Conservation (phyloP, 306 rosid genomes). For the Parietaria judaica region DNA sequence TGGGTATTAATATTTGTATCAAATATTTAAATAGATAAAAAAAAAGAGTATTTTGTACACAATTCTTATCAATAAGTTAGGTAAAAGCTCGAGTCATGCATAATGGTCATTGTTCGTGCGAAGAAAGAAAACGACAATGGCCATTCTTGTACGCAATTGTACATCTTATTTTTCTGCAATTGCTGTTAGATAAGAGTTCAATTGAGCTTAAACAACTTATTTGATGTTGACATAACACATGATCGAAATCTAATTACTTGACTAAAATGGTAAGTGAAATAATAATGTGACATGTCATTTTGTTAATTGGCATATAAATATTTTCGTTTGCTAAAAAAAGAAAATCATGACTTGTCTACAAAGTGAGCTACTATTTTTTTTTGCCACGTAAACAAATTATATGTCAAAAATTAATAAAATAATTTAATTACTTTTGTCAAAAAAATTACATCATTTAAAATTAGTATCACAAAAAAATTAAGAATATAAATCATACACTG, state of each 20-base stretch:
- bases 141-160: not conserved
- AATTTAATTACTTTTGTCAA: too few species aligned
- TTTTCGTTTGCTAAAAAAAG: too few species aligned
- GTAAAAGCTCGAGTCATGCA: not conserved
- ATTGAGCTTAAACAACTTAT: not conserved
- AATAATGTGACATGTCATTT: not conserved
- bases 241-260: not conserved
- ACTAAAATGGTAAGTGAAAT: not conserved
- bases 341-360: too few species aligned
- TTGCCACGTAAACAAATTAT: too few species aligned
- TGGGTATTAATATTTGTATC: not conserved
- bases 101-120: not conserved
- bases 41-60: too few species aligned
- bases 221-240: not conserved
- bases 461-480: too few species aligned
- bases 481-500: too few species aligned
- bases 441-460: too few species aligned
- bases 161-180: slow-evolving; percentile 2
- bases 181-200: not conserved
- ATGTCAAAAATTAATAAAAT: too few species aligned
- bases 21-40: not conserved
- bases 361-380: too few species aligned
- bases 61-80: not conserved
- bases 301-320: too few species aligned
- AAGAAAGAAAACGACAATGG: not conserved